Conservation (phyloP, 2,329 filamentous ascomycete species). For the Talaromyces sp. region DNA sequence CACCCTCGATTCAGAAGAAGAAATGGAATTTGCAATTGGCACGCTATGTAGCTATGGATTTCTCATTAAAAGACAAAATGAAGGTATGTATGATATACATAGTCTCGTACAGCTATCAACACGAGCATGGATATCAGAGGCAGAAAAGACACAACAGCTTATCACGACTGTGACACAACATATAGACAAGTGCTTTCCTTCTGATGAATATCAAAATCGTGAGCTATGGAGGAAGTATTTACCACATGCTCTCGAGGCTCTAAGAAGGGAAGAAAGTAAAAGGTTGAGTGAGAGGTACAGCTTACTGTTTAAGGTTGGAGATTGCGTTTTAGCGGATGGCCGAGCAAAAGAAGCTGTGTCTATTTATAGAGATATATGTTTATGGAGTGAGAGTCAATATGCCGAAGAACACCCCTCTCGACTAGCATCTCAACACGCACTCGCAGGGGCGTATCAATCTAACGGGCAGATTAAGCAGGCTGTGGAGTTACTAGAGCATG, state of each 20-base stretch:
- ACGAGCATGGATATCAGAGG: neutral
- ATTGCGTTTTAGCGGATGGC: neutral
- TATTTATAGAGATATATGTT: neutral
- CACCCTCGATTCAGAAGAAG: constrained; percentile 5
- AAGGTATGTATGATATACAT: neutral
- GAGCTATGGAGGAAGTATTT: neutral
- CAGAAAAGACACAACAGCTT: neutral
- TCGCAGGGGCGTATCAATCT: neutral
- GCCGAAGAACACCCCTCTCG: neutral
- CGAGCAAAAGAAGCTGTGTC: neutral
- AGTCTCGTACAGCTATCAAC: constrained; percentile 5
- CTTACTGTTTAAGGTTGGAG: neutral
- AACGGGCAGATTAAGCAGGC: neutral
- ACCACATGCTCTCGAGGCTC: neutral
- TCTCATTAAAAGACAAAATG: neutral
- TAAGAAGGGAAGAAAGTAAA: neutral
- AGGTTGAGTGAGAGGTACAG: neutral
- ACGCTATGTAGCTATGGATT: constrained; percentile 5
- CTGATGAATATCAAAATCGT: neutral
- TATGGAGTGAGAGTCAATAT: neutral
- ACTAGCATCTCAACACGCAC: neutral
- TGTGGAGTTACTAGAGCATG: neutral
- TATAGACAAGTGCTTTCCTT: neutral
- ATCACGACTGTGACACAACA: neutral
- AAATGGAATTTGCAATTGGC: constrained; percentile 4